Percentiles rank a stretch among this genome's conserved stretches.
Evolutionary conservation across 148 eudicot genomes (phyloP).

Genomic region (Chenopodium formosanum): DNA sequence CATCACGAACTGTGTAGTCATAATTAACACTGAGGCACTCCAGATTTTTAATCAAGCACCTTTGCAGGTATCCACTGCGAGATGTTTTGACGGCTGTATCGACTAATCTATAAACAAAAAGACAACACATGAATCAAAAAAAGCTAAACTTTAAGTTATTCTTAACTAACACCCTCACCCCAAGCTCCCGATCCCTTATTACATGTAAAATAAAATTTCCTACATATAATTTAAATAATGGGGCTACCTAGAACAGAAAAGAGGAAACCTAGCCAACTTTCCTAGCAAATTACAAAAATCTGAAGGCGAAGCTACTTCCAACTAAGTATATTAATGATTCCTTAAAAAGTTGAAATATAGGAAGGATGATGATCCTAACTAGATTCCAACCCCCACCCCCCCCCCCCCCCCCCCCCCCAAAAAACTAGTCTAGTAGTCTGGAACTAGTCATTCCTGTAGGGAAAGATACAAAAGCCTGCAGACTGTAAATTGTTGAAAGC

Average conservation of each 20-base stretch:
- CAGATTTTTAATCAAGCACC: constrained; percentile 87
- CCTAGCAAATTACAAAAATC: neutral
- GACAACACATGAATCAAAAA: neutral
- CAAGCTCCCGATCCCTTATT: neutral
- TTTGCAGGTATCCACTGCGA: constrained; percentile 97
- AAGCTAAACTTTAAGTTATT: too few species aligned
- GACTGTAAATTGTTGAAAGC: too few species aligned
- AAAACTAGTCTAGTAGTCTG: too few species aligned
- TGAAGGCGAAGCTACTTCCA: too few species aligned
- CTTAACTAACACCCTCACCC: neutral
- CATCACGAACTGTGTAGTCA: constrained; percentile 94
- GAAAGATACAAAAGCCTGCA: too few species aligned
- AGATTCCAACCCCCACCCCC: too few species aligned
- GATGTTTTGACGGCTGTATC: constrained; percentile 99
- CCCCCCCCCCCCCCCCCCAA: too few species aligned
- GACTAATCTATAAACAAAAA: constrained; percentile 55
- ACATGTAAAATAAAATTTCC: neutral
- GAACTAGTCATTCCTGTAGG: too few species aligned
- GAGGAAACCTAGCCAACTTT: neutral
- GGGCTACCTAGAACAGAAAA: neutral
- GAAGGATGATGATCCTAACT: neutral
- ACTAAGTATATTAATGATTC: neutral
- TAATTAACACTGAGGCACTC: constrained; percentile 87
- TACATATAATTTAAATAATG: neutral
- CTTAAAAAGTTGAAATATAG: neutral